Evolutionary conservation across 306 rosid genomes (phyloP).

Genomic region (Begonia peltatifolia): DNA sequence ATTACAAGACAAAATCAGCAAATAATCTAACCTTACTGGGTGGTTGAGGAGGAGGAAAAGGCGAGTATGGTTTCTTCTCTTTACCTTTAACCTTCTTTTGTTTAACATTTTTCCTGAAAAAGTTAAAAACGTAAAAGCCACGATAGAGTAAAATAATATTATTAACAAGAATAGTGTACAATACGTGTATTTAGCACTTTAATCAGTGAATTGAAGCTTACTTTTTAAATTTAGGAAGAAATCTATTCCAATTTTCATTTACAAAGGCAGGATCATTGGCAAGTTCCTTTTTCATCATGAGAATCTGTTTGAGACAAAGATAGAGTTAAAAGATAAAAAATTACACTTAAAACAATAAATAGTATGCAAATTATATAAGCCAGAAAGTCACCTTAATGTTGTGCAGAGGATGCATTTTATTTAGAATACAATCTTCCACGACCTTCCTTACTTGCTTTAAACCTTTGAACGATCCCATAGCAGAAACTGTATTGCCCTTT

Average conservation of each 20-base stretch:
- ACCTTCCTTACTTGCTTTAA: slow-evolving; percentile 72
- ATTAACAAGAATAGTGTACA: not conserved
- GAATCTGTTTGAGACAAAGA: slow-evolving; percentile 29
- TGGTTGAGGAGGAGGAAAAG: slow-evolving; percentile 88
- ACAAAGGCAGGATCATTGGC: slow-evolving; percentile 87
- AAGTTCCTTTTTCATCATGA: slow-evolving; percentile 88
- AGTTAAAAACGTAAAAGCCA: slow-evolving; percentile 5
- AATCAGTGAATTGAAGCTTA: slow-evolving; percentile 11
- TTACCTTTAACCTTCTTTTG: slow-evolving; percentile 62
- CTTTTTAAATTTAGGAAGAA: slow-evolving; percentile 91
- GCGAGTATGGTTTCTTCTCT: slow-evolving; percentile 66
- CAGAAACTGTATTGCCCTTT: slow-evolving; percentile 79
- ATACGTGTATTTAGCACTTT: not conserved
- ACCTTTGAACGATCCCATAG: slow-evolving; percentile 87
- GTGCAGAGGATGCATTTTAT: slow-evolving; percentile 86
- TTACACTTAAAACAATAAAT: not conserved
- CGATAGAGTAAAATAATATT: not conserved
- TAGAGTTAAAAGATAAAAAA: slow-evolving; percentile 1
- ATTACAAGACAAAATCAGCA: not conserved
- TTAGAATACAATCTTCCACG: slow-evolving; percentile 78
- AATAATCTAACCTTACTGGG: slow-evolving; percentile 63
- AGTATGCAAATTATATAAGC: not conserved
- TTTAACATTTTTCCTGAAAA: slow-evolving; percentile 66
- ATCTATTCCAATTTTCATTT: slow-evolving; percentile 84
- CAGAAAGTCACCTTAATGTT: slow-evolving; percentile 56